These are phyloP conservation scores for Sporisorium iseilematis-ciliati DNA, from an alignment of 1,284 basidiomycete species.

Conservation along the genomic window DNA sequence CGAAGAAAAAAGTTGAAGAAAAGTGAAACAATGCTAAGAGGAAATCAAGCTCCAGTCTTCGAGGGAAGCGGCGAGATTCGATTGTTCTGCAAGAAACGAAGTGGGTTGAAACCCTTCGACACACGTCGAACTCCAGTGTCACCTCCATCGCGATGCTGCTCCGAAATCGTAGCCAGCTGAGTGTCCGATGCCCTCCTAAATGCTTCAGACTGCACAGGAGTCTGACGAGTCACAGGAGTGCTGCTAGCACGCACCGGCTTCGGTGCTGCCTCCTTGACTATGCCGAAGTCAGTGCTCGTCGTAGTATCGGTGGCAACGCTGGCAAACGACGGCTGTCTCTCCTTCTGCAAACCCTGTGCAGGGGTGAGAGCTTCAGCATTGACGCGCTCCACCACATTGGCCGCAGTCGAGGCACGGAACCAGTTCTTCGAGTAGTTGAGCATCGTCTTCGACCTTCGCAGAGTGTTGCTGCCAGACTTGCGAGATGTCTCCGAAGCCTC, in stretches of 20 bases:
- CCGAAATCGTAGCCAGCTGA: constrained; percentile 28
- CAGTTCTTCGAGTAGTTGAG: constrained; percentile 42
- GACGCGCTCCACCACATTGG: constrained; percentile 38
- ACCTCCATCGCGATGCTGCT: constrained; percentile 17
- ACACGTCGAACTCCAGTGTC: constrained; percentile 8
- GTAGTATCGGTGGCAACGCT: constrained; percentile 2
- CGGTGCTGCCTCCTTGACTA: constrained; percentile 3
- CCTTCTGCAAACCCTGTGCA: background rate
- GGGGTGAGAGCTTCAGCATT: constrained; percentile 25
- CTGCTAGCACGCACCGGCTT: constrained; percentile 31
- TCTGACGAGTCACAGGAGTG: constrained; percentile 25
- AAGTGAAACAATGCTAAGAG: background rate
- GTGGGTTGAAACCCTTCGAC: constrained; percentile 29
- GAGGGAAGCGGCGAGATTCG: constrained; percentile 44
- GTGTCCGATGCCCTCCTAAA: constrained; percentile 42
- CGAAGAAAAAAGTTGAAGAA: background rate
- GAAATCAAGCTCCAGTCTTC: constrained; percentile 20
- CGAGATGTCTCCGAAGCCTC: constrained; percentile 14
- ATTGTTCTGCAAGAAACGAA: constrained; percentile 45
- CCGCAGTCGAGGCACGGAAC: constrained; percentile 37
- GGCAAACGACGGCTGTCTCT: constrained; percentile 10
- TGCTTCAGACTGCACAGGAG: constrained; percentile 17
- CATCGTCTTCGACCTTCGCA: constrained; percentile 54
- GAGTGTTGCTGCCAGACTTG: constrained; percentile 21
- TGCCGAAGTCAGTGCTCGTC: constrained; percentile 1